A percentile compares a stretch with the other conserved stretches of the same genome.
These are phyloP conservation scores for Polytolypa hystricis DNA, from an alignment of 2,329 filamentous ascomycete species.

Conservation along the genomic window DNA sequence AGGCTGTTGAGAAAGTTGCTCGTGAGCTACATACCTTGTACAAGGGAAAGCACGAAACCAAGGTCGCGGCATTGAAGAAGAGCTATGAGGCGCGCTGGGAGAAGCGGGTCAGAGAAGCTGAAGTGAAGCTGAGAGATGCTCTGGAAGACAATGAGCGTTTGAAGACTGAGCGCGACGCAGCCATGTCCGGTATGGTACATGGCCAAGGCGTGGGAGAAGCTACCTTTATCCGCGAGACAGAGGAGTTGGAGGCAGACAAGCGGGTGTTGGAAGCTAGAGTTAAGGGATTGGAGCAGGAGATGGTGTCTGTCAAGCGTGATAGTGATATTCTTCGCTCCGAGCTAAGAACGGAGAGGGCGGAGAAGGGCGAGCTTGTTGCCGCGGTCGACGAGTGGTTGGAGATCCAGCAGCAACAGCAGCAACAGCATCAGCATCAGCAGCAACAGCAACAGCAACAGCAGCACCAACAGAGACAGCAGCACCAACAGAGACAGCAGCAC, in stretches of 20 bases:
- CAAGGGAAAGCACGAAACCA: constrained; percentile 94
- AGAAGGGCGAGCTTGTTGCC: constrained; percentile 39
- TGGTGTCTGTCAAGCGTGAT: constrained; percentile 58
- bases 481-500: not conserved
- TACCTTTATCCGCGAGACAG: constrained; percentile 38
- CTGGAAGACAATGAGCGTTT: constrained; percentile 65
- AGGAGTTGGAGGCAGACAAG: constrained; percentile 55
- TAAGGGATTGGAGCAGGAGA: constrained; percentile 61
- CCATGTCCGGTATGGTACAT: constrained; percentile 47
- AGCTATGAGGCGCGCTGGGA: constrained; percentile 79
- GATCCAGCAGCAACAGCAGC: constrained; percentile 24
- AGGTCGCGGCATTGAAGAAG: constrained; percentile 78
- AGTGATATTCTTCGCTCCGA: constrained; percentile 54
- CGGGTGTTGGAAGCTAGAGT: constrained; percentile 63
- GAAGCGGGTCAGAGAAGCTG: constrained; percentile 72
- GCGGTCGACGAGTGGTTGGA: constrained; percentile 36
- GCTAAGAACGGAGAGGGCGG: constrained; percentile 40
- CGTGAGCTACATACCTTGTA: constrained; percentile 85
- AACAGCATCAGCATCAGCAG: constrained; percentile 5
- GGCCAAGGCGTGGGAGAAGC: constrained; percentile 32
- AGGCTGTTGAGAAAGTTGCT: constrained; percentile 82
- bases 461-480: not conserved
- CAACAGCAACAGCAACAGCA: constrained; percentile 8
- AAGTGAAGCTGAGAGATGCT: constrained; percentile 58
- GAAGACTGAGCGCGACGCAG: constrained; percentile 52